Evolutionary conservation across 495 filamentous ascomycete genomes (phyloP), one percentile per base, ranked within the genome.

Genomic region (Xylaria venustula): DNA sequence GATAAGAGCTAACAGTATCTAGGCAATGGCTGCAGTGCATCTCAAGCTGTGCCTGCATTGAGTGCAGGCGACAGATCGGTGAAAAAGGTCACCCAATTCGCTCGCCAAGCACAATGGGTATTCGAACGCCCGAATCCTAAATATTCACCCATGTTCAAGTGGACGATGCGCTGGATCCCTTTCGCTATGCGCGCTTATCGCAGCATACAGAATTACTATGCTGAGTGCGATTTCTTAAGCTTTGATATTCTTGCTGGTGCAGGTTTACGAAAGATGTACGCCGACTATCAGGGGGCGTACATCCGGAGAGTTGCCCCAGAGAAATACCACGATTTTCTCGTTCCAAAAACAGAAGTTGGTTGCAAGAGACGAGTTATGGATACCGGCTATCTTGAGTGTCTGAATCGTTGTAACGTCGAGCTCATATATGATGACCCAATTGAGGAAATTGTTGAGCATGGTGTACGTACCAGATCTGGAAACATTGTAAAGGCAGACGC

Each of bases 71-170:
- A 68, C n/a, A 66, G 61, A 22, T 19, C 50, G 26, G 82, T 77
- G 32, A 85, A 81, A 64, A 85, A 81, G 3, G 77, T 87, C 7
- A 85, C 82, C 1, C 85, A 88, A 48, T 47, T 88, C 19, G 86
- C 87, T 81, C 67, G 86, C 8, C 82, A 81, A 25, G 83, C 86
- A 19, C 86, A 85, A 7, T 88, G 86, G 86, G 79, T 88, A 0
- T 73, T 75, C 2, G 77, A 81, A 5, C 62, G 67, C 30, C 45
- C 63, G 22, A 45, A 61, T n/a, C 72, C 74, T 22, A 22, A 44
- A 30, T 45, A 57, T 15, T 57, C 54, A 12, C 3, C 17, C 22
- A 7, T 57, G 5, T 57, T 57, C 20, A 57, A 57, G 40, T 57
- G 34, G 34, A 45, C 40, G 1, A 57, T 57, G 54, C 20, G 45